A percentile compares a stretch with the other conserved stretches of the same genome.
Conservation (phyloP, 768 basidiomycete genomes). For the Mycena pura region DNA sequence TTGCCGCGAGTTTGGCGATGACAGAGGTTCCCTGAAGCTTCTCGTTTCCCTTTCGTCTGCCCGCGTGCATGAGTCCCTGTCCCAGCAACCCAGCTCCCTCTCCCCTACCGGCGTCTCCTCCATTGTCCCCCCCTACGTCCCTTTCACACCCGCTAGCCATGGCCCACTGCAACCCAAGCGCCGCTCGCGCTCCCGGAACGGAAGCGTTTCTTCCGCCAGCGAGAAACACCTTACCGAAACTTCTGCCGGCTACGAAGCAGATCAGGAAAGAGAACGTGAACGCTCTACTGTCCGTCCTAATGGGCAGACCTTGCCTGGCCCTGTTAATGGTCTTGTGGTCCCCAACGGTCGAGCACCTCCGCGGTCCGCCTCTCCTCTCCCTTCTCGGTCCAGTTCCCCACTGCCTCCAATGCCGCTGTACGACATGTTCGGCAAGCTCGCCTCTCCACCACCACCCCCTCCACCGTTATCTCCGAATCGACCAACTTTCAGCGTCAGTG, state of each 20-base stretch:
- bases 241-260: slow-evolving; percentile 74
- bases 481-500: slow-evolving; percentile 42
- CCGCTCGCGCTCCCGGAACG: slow-evolving; percentile 64
- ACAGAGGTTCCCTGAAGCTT: slow-evolving; percentile 83
- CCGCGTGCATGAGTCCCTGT: slow-evolving; percentile 59
- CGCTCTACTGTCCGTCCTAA: slow-evolving; percentile 27
- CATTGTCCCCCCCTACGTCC: slow-evolving; percentile 57
- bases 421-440: slow-evolving; percentile 40
- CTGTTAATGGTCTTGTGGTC: slow-evolving; percentile 30
- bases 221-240: slow-evolving; percentile 60
- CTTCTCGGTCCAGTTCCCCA: slow-evolving; percentile 40
- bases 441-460: slow-evolving; percentile 41
- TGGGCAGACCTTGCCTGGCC: neutral
- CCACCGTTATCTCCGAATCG: slow-evolving; percentile 55
- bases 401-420: slow-evolving; percentile 39
- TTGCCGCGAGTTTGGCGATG: slow-evolving; percentile 76
- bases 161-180: slow-evolving; percentile 59
- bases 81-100: slow-evolving; percentile 36
- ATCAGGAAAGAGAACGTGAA: slow-evolving; percentile 60
- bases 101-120: slow-evolving; percentile 47
- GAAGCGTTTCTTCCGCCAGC: slow-evolving; percentile 75
- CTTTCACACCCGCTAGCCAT: slow-evolving; percentile 33
- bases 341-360: slow-evolving; percentile 38
- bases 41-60: slow-evolving; percentile 74
- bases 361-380: slow-evolving; percentile 46